Evolutionary conservation across 768 basidiomycete genomes (phyloP).

Genomic region (Agrocybe chaxingu): DNA sequence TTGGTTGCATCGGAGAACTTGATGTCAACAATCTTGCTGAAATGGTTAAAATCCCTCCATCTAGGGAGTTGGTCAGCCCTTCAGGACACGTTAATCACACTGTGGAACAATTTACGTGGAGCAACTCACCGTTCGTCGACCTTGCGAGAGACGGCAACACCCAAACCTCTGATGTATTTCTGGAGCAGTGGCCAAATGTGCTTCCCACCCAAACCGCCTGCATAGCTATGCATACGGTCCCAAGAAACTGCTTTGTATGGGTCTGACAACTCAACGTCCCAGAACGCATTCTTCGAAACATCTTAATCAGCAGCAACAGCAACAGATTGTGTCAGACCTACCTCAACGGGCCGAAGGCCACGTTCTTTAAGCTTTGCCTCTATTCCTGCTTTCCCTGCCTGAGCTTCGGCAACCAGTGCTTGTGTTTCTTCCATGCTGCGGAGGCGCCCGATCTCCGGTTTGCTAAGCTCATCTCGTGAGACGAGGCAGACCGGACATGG

Average conservation of each 20-base stretch:
- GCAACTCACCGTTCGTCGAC: constrained; percentile 6
- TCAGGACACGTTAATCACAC: too few relatives aligned
- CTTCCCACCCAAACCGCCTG: constrained; percentile 18
- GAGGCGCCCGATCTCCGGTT: constrained; percentile 14
- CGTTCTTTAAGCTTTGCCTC: constrained; percentile 18
- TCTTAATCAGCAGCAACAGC: not conserved
- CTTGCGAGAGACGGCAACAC: not conserved
- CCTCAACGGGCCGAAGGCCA: constrained; percentile 20
- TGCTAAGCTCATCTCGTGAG: constrained; percentile 16
- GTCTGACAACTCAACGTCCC: constrained; percentile 30
- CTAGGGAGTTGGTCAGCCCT: constrained; percentile 17
- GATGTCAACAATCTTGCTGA: constrained; percentile 17
- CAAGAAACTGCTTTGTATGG: constrained; percentile 30
- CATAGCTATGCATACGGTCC: constrained; percentile 35
- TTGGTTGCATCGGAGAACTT: constrained; percentile 29
- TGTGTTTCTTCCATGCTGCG: constrained; percentile 13
- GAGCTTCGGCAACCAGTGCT: constrained; percentile 9
- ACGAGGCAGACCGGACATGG: constrained; percentile 37
- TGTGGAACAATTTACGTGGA: too few relatives aligned
- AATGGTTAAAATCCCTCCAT: constrained; percentile 30
- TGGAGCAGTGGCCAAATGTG: constrained; percentile 8
- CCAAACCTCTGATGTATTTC: not conserved
- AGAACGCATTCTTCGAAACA: constrained; percentile 37
- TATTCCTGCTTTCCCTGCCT: not conserved
- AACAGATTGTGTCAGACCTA: constrained; percentile 4